phyloP scores from a whole-genome alignment of 106 monocot genomes.

The Dioscorea dumetorum region DNA sequence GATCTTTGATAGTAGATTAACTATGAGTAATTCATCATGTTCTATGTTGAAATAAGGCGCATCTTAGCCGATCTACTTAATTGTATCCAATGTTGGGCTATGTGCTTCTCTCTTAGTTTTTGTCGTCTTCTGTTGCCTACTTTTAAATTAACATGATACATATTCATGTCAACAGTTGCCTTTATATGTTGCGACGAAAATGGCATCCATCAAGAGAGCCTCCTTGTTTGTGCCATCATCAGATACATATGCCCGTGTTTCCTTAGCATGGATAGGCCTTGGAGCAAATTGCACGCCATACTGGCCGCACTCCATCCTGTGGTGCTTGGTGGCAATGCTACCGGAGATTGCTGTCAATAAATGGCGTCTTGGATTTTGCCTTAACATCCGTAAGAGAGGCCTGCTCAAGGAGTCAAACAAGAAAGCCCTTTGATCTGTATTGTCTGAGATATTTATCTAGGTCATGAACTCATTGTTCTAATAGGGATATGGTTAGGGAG shows the following conservation, averaged over 20 bases:
- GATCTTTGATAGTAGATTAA: too few species aligned
- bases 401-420: slow-evolving; percentile 60
- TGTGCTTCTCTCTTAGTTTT: neutral
- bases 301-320: slow-evolving; percentile 83
- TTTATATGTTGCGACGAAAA: slow-evolving; percentile 88
- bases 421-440: slow-evolving; percentile 21
- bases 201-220: slow-evolving; percentile 80
- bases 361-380: slow-evolving; percentile 67
- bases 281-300: slow-evolving; percentile 87
- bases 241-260: slow-evolving; percentile 60
- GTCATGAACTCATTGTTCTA: too few species aligned
- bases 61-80: neutral
- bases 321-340: slow-evolving; percentile 56
- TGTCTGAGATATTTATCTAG: too few species aligned
- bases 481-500: too few species aligned
- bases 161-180: slow-evolving; percentile 49
- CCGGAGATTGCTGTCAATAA: slow-evolving; percentile 58
- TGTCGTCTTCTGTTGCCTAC: neutral
- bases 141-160: neutral
- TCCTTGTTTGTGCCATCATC: slow-evolving; percentile 78
- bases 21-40: too few species aligned
- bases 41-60: too few species aligned
- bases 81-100: too few species aligned
- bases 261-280: slow-evolving; percentile 60
- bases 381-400: slow-evolving; percentile 64